Base-by-base conservation (phyloP, 108 stramenopile genomes). In the Cyclotella choctawhatcheeana region DNA sequence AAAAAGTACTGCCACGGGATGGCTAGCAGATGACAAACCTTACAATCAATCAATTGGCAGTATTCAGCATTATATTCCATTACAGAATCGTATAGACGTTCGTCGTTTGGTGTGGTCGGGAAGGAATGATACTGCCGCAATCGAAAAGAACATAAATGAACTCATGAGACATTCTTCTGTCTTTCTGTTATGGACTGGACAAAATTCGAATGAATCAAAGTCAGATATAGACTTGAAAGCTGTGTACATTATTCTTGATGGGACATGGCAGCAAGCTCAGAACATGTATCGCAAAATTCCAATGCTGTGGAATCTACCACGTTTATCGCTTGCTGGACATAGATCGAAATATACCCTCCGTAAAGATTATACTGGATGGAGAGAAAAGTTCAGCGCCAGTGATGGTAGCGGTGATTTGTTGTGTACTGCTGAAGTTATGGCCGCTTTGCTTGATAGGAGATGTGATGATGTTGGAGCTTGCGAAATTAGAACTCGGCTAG, bases 211-310 rank as follows among this genome's bases (percentile, higher is more conserved):
- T 24, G 51, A 52, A 22, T 24, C 21, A 52, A 1, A 58, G 18
- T 30, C 3, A 0, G 24, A 58, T 30, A 58, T 1, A 8, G 17
- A 58, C 8, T 31, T 2, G 33, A n/a, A 58, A 64, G 30, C 52
- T 24, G 40, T 26, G 35, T 82, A 45, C 72, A 61, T 76, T 2
- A 63, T 76, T 20, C 44, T 76, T 20, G 75, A 76, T 63, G 75
- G 75, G 14, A 76, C 75, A 32, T 76, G 75, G 75, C 75, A 76
- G 63, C 50, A 76, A 37, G 75, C 75, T 18, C 61, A 70, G 32
- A 48, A 32, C 26, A 70, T 76, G 31, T 76, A 51, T 64, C 59
- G 75, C 1, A 76, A 71, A 44, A 55, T 52, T 6, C 60, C 69
- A 33, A 21, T 25, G 2, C 69, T 76, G 16, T 71, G 75, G 75